Conservation (phyloP, 1,284 basidiomycete species). For the Hypsizygus ulmarius region DNA sequence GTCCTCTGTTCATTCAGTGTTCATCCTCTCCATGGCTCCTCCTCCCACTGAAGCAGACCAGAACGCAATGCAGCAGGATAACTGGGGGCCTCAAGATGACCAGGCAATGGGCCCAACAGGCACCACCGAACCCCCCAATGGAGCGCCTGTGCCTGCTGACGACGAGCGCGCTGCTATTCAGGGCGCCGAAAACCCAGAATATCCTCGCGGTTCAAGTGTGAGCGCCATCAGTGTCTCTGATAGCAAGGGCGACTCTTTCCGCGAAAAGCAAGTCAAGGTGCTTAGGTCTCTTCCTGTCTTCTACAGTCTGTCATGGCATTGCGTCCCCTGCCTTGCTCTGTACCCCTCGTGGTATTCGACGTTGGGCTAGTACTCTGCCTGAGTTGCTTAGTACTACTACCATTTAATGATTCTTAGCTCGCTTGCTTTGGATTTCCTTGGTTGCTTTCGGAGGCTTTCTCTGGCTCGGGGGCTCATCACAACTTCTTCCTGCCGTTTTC, state of each 20-base stretch:
- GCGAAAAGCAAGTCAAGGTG: constrained; percentile 87
- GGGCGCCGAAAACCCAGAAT: constrained; percentile 46
- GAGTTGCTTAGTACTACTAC: constrained; percentile 13
- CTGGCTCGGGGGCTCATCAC: constrained; percentile 33
- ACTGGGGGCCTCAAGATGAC: constrained; percentile 57
- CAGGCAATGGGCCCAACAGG: constrained; percentile 48
- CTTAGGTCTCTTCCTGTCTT: constrained; percentile 65
- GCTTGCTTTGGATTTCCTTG: constrained; percentile 32
- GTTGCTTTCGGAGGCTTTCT: constrained; percentile 33
- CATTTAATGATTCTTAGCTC: constrained; percentile 24
- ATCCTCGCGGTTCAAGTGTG: constrained; percentile 46
- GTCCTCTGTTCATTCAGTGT: constrained; percentile 1
- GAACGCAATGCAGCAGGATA: constrained; percentile 36
- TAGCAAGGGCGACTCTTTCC: constrained; percentile 47
- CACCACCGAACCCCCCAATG: constrained; percentile 43
- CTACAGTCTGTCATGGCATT: constrained; percentile 22
- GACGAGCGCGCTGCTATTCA: constrained; percentile 40
- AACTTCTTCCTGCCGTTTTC: constrained; percentile 44
- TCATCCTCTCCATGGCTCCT: constrained; percentile 43
- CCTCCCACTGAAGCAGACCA: constrained; percentile 42
- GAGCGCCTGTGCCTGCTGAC: constrained; percentile 42
- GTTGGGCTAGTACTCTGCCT: constrained; percentile 21
- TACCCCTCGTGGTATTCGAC: constrained; percentile 20
- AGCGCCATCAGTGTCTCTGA: constrained; percentile 41
- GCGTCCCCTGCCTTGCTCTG: constrained; percentile 19